phyloP scores from a whole-genome alignment of 345 rosid species.

The Pistacia integerrima region DNA sequence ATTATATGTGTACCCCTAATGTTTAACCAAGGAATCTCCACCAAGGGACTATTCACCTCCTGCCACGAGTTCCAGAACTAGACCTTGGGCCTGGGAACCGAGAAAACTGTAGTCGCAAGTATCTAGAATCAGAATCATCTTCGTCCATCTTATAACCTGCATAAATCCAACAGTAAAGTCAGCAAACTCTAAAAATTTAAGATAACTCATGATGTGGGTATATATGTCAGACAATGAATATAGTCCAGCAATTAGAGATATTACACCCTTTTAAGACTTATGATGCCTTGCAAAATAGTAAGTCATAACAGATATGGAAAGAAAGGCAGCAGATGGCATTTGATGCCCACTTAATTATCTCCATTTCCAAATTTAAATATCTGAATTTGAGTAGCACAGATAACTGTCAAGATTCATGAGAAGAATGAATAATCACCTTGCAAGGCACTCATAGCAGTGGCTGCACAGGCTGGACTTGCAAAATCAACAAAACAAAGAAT shows the following conservation, averaged over 20 bases:
- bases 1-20: slow-evolving; percentile 4
- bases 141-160: slow-evolving; percentile 84
- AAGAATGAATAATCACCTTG: slow-evolving; percentile 57
- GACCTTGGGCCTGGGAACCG: slow-evolving; percentile 74
- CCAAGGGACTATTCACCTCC: slow-evolving; percentile 48
- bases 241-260: background rate
- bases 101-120: slow-evolving; percentile 71
- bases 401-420: background rate
- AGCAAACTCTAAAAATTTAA: slow-evolving; percentile 13
- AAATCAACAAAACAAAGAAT: slow-evolving; percentile 93
- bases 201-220: background rate
- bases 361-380: background rate
- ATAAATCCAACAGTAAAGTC: slow-evolving; percentile 15
- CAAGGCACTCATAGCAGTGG: slow-evolving; percentile 84
- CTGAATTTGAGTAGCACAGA: background rate
- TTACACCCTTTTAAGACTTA: no score
- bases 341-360: background rate
- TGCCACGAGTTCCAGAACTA: slow-evolving; percentile 55
- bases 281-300: background rate
- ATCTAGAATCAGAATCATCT: slow-evolving; percentile 62
- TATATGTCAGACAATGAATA: background rate
- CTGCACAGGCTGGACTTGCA: slow-evolving; percentile 81
- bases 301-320: no score
- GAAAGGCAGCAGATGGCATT: no score
- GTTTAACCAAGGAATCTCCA: slow-evolving; percentile 18